Percentiles rank a stretch among this genome's conserved stretches.
Conservation (phyloP, 148 eudicot genomes). For the Rhododendron ferrugineum region DNA sequence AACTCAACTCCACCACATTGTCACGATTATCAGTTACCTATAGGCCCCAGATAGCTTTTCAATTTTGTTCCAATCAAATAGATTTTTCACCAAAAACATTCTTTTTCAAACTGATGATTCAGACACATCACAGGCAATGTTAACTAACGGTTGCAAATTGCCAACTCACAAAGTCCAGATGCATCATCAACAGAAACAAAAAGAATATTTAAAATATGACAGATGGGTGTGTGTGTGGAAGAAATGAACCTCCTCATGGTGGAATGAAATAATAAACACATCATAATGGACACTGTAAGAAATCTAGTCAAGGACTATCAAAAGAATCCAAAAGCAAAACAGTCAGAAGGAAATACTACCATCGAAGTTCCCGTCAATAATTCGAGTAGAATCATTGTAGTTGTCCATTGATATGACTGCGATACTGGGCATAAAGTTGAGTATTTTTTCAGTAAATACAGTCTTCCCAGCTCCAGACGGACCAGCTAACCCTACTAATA, state of each 20-base stretch:
- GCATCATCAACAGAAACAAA: not conserved
- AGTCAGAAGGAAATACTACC: constrained; percentile 37
- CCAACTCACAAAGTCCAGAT: not conserved
- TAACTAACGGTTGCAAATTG: not conserved
- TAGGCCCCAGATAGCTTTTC: not conserved
- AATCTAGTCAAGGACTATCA: not conserved
- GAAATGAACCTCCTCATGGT: not conserved
- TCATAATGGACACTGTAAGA: not conserved
- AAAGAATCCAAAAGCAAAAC: not conserved
- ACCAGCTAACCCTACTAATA: constrained; percentile 84
- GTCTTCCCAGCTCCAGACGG: constrained; percentile 97
- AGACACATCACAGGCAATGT: not conserved
- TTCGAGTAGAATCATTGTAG: constrained; percentile 83
- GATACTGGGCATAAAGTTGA: constrained; percentile 79
- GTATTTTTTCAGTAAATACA: constrained; percentile 79
- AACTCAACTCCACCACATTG: not conserved
- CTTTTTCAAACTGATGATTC: not conserved
- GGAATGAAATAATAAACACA: not conserved
- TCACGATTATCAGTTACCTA: not conserved
- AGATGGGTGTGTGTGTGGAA: not conserved
- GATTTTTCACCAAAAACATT: not conserved
- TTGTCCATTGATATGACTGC: constrained; percentile 95
- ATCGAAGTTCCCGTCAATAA: constrained; percentile 86
- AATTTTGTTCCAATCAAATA: not conserved
- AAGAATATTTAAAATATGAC: not conserved